Evolutionary conservation across 2,329 filamentous ascomycete species (phyloP), one percentile per base, ranked within the genome.

Genomic region (Ophiosphaerella herpotricha): DNA sequence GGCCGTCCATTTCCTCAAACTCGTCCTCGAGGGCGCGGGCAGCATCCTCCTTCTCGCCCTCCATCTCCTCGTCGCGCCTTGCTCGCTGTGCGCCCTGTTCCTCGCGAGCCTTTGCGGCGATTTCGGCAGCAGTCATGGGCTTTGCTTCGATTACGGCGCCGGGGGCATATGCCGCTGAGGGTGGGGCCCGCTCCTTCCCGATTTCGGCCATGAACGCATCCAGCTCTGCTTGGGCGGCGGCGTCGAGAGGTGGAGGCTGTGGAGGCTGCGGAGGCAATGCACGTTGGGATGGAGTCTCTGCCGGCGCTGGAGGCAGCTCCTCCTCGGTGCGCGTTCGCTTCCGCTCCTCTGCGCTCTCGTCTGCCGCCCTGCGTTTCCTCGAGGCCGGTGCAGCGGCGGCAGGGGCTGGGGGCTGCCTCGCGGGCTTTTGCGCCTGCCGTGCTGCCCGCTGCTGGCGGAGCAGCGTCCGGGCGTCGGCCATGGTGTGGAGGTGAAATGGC

Each of bases 151-250:
- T 78, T 7, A 75, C 75, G 5, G 75, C 75, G 36, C 64, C 66
- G 0, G 69, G 60, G 12, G 63, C 53, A 32, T 70, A 65, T 12
- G 61, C 41, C 47, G 96, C 85, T 2, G 89, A 88, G 69, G 96
- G 88, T 67, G 96, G 95, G 7, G 58, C 45, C 89, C 89, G 94
- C 46, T 87, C 84, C 65, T 96, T 90, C 67, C 92, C 85, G 7
- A 90, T 75, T 35, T 76, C 74, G 34, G 52, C 53, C 51, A 72
- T 39, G 46, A 72, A 71, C 13, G 66, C 91, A 68, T 95, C 86
- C 2, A 90, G 74, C 29, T 77, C 75, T 11, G 61, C 63, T 37
- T 71, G 60, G 12, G 61, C 64, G 2, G 56, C 54, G 3, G 59
- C 40, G 41, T 63, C 58, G 29, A 60, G 26, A 11, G 6, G 55